These are phyloP conservation scores for Termitomyces heimii DNA, from an alignment of 768 basidiomycete species.

Conservation along the genomic window DNA sequence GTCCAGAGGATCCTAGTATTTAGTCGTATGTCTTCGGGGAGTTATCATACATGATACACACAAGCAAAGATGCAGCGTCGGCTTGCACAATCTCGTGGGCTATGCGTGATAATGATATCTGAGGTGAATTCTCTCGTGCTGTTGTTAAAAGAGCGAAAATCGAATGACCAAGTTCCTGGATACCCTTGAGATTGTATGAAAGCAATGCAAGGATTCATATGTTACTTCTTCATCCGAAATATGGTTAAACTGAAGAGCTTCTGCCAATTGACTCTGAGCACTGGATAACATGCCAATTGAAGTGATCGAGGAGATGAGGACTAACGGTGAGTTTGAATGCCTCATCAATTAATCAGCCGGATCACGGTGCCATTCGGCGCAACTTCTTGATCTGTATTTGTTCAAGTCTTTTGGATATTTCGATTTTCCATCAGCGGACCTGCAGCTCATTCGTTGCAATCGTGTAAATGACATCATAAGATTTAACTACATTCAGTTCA, in stretches of 20 bases:
- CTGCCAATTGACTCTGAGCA: not conserved
- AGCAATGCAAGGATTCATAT: not conserved
- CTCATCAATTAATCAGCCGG: not conserved
- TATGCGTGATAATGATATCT: slow-evolving; percentile 23
- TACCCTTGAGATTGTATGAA: not conserved
- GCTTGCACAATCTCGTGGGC: slow-evolving; percentile 21
- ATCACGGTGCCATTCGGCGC: too few relatives aligned
- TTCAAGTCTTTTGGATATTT: too few relatives aligned
- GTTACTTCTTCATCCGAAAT: slow-evolving; percentile 11
- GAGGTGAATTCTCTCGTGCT: slow-evolving; percentile 22
- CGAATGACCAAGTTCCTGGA: slow-evolving; percentile 6
- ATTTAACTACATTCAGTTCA: not conserved
- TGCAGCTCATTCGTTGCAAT: too few relatives aligned
- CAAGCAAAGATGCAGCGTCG: slow-evolving; percentile 18
- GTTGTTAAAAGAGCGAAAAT: slow-evolving; percentile 28
- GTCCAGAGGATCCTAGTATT: slow-evolving; percentile 36
- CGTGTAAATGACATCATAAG: too few relatives aligned
- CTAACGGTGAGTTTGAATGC: not conserved
- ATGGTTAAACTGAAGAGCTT: slow-evolving; percentile 1
- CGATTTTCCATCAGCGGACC: too few relatives aligned
- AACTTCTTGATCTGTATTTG: too few relatives aligned
- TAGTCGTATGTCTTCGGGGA: not conserved
- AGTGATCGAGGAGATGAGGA: not conserved
- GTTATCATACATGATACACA: slow-evolving; percentile 5
- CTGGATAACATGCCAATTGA: slow-evolving; percentile 3